These are phyloP conservation scores for Phytophthora crassamura DNA, from an alignment of 352 stramenopile species.

Conservation along the genomic window DNA sequence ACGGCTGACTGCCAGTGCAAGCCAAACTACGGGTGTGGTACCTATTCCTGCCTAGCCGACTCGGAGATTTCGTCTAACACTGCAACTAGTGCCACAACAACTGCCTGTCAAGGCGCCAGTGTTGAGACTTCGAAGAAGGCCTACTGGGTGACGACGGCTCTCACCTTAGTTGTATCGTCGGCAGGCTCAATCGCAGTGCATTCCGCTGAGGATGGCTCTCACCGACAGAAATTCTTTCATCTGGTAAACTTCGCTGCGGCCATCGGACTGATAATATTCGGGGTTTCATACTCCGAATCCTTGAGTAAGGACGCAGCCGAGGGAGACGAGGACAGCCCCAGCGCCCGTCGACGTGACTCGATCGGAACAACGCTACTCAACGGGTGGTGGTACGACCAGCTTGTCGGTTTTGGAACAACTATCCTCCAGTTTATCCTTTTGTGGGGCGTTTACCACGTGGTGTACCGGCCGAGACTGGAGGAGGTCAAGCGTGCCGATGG, in stretches of 20 bases:
- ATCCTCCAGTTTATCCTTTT: background rate
- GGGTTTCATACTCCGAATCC: conserved; percentile 10
- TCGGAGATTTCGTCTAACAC: background rate
- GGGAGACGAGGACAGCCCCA: background rate
- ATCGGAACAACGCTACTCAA: conserved; percentile 8
- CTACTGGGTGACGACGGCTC: conserved; percentile 11
- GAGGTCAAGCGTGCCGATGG: background rate
- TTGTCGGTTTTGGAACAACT: conserved; percentile 1
- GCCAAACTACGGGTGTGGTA: background rate
- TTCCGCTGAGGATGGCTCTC: conserved; percentile 6
- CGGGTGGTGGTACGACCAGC: conserved; percentile 13
- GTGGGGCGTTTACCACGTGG: background rate
- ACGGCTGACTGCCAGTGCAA: conserved; percentile 8
- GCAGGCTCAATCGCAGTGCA: conserved; percentile 7
- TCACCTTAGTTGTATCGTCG: conserved; percentile 11
- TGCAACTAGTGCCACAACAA: background rate
- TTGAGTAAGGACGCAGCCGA: conserved; percentile 6
- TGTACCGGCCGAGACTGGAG: conserved; percentile 8
- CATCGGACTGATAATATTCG: conserved; percentile 10
- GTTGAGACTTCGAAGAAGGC: conserved; percentile 7
- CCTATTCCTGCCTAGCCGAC: background rate
- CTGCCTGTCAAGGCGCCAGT: conserved; percentile 2
- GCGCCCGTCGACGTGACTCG: conserved; percentile 1
- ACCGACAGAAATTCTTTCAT: conserved; percentile 10
- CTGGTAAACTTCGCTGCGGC: background rate